Percentiles rank a stretch among this genome's conserved stretches.
These are phyloP conservation scores for Rhodosporidiobolus sp. DNA, from an alignment of 768 basidiomycete genomes.

Conservation along the genomic window DNA sequence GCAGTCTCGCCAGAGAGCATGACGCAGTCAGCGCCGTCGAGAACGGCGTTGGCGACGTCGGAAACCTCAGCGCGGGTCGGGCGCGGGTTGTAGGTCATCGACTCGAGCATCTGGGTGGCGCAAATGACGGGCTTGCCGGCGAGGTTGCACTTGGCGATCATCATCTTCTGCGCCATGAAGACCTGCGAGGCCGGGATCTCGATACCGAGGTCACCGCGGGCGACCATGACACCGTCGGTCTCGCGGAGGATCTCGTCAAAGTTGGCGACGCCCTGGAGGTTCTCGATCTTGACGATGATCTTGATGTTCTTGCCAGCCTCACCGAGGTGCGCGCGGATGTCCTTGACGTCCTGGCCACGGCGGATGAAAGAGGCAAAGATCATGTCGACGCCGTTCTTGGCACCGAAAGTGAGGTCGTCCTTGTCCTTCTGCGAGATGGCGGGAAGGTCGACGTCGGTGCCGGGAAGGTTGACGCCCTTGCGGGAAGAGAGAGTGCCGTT, in stretches of 20 bases:
- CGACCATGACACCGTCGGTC: slow-evolving; percentile 99
- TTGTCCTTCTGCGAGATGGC: slow-evolving; percentile 98
- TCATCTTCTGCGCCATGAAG: slow-evolving; percentile 99
- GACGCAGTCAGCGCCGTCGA: slow-evolving; percentile 98
- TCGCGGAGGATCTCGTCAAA: slow-evolving; percentile 97
- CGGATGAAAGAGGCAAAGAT: slow-evolving; percentile 99
- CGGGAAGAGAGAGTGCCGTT: slow-evolving; percentile 87
- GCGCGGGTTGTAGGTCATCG: slow-evolving; percentile 76
- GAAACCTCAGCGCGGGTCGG: slow-evolving; percentile 98
- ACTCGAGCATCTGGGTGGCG: slow-evolving; percentile 98
- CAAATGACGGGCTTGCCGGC: slow-evolving; percentile 97
- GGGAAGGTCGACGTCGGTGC: slow-evolving; percentile 94
- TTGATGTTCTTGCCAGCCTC: slow-evolving; percentile 94
- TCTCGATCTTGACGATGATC: slow-evolving; percentile 99
- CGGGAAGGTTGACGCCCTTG: slow-evolving; percentile 99
- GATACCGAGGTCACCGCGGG: slow-evolving; percentile 97
- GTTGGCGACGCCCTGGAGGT: slow-evolving; percentile 97
- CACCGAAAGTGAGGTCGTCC: slow-evolving; percentile 87
- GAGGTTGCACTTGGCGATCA: slow-evolving; percentile 99
- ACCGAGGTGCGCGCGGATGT: slow-evolving; percentile 89
- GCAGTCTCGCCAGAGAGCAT: slow-evolving; percentile 99
- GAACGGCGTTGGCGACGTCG: slow-evolving; percentile 97
- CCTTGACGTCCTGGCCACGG: slow-evolving; percentile 84
- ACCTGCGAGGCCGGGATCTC: slow-evolving; percentile 99
- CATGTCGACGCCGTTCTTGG: slow-evolving; percentile 98